A percentile compares a stretch with the other conserved stretches of the same genome.
These are phyloP conservation scores for Singerocomus rubriflavus DNA, from an alignment of 1,284 basidiomycete genomes.

Conservation along the genomic window DNA sequence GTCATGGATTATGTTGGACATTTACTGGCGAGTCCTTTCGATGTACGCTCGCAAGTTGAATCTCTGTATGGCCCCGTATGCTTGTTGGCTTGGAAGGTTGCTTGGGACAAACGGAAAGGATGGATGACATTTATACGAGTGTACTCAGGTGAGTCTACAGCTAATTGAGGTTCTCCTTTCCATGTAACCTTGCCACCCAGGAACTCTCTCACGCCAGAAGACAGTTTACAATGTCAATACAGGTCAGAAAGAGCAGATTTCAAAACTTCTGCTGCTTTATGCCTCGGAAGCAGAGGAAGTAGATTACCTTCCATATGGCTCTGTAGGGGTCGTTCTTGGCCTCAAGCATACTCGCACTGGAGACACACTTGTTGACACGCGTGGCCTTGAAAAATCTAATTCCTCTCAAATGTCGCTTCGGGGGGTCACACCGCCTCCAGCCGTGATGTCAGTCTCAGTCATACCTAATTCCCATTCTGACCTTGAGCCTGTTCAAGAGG, in stretches of 20 bases:
- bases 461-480: conserved; percentile 82
- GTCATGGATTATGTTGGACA: conserved; percentile 80
- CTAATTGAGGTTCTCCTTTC: neutral
- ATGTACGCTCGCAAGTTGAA: conserved; percentile 49
- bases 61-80: conserved; percentile 50
- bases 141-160: conserved; percentile 65
- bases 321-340: conserved; percentile 83
- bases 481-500: conserved; percentile 71
- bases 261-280: conserved; percentile 79
- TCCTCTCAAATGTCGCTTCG: conserved; percentile 44
- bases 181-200: conserved; percentile 35
- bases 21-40: conserved; percentile 75
- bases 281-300: conserved; percentile 80
- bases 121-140: conserved; percentile 92
- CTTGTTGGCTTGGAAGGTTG: conserved; percentile 85
- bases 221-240: conserved; percentile 66
- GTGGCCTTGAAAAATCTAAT: conserved; percentile 33
- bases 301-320: conserved; percentile 76
- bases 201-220: conserved; percentile 64
- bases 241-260: conserved; percentile 68
- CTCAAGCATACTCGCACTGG: conserved; percentile 83
- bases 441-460: conserved; percentile 77
- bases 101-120: conserved; percentile 78
- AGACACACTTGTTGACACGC: conserved; percentile 71
- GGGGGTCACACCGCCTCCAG: conserved; percentile 69